Evolutionary conservation across 352 stramenopile genomes (phyloP), one percentile per base, ranked within the genome.

Genomic region (Phytopythium ostracodes): DNA sequence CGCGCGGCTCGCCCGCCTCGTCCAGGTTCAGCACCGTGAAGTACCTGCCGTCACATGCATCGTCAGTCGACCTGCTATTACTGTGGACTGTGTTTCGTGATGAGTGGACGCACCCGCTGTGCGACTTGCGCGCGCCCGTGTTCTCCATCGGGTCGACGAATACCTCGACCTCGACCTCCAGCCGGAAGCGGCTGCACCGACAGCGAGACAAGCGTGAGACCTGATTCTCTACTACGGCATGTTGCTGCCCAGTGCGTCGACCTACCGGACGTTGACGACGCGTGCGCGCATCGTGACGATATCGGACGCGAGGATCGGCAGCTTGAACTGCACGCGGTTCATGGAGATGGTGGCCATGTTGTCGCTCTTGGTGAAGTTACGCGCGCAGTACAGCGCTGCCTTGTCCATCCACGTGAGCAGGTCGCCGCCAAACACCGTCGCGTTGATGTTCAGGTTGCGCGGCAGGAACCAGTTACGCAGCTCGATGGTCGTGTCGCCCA

Each of bases 341-440:
- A 91, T 89, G 18, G 79, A 68, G 63, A 89, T 81, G 5, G 82
- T 91, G 42, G 85, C 80, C 78, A 91, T 91, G 60, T 77, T 78
- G 59, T 87, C 77, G 68, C 79, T 89, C 56, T 87, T 88, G 9
- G 79, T 84, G 49, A 89, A 91, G 49, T 79, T 88, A 33, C 79
- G 79, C 20, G 82, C 80, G 51, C 80, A 89, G 64, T 89, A 87
- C 35, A 88, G 60, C 20, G 80, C 82, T 11, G 77, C 78, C 57
- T 73, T 77, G 65, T 91, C 82, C 79, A 89, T 87, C 79, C 75
- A 83, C 4, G 70, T 71, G 9, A 87, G 68, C 31, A 90, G 55
- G 36, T 88, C 80, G 25, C 83, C 81, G 51, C 80, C 80, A 31
- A 91, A 91, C 4, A 91, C 70, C 20, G 79, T 89, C 17, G 88